Evolutionary conservation across 345 rosid species (phyloP).

Genomic region (Laguncularia racemosa): DNA sequence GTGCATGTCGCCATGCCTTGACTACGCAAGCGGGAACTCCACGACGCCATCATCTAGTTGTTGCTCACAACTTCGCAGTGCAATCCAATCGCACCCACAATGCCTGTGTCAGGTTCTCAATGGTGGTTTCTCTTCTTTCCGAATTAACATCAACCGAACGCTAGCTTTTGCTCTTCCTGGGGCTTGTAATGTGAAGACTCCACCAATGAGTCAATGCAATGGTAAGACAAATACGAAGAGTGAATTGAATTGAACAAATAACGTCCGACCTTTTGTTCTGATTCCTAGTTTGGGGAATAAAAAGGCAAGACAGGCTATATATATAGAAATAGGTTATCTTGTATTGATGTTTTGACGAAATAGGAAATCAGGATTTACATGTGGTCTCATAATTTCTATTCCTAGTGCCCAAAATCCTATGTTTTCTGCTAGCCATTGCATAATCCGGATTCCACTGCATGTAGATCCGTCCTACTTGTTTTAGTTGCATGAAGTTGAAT

Average conservation of each 20-base stretch:
- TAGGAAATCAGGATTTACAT: too few relatives aligned
- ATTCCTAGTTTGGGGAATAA: too few relatives aligned
- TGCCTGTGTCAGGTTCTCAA: slow-evolving; percentile 59
- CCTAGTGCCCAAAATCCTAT: too few relatives aligned
- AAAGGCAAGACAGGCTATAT: background rate
- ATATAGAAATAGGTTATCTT: too few relatives aligned
- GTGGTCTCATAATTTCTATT: too few relatives aligned
- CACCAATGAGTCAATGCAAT: slow-evolving; percentile 52
- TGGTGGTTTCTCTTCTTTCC: slow-evolving; percentile 34
- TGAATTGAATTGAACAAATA: background rate
- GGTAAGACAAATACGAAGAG: slow-evolving; percentile 18
- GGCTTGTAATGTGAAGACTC: slow-evolving; percentile 54
- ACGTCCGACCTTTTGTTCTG: background rate
- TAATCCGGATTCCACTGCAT: too few relatives aligned
- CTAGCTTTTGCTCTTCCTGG: slow-evolving; percentile 58
- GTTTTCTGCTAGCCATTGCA: too few relatives aligned
- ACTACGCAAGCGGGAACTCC: slow-evolving; percentile 52
- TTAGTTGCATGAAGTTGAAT: background rate
- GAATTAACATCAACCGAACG: slow-evolving; percentile 56
- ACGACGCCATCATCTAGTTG: slow-evolving; percentile 54
- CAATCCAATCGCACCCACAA: slow-evolving; percentile 51
- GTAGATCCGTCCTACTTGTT: background rate
- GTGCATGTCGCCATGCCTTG: slow-evolving; percentile 47
- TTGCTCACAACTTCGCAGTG: slow-evolving; percentile 48
- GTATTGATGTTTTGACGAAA: too few relatives aligned